A percentile compares a stretch with the other conserved stretches of the same genome.
Evolutionary conservation across 2,329 filamentous ascomycete species (phyloP).

Genomic region (Pseudogymnoascus sp.): DNA sequence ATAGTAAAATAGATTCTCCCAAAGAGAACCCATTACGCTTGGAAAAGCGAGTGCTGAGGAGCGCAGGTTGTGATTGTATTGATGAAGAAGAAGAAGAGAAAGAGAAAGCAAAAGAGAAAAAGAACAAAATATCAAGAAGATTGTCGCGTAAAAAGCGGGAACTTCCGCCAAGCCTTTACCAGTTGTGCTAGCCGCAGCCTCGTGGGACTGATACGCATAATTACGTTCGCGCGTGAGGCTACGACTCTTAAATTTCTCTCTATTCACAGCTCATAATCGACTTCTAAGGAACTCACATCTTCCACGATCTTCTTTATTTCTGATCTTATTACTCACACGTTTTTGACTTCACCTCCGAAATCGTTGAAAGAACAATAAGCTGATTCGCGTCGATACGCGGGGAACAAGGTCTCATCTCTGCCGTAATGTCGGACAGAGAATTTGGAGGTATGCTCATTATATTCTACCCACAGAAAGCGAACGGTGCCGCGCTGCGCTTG

Average conservation of each 20-base stretch:
- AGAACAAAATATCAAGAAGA: conserved; percentile 4
- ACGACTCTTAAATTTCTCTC: neutral
- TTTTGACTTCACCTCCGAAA: neutral
- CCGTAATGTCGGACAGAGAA: conserved; percentile 57
- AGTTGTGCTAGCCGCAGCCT: conserved; percentile 6
- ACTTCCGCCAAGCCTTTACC: conserved; percentile 3
- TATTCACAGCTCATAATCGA: neutral
- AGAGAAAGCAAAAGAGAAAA: neutral
- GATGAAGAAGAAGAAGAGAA: neutral
- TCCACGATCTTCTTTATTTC: neutral
- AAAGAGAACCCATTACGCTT: neutral
- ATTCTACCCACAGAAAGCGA: neutral
- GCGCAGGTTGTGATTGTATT: neutral
- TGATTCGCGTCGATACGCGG: conserved; percentile 3
- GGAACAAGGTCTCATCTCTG: conserved; percentile 8
- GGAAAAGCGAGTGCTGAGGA: neutral
- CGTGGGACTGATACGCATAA: neutral
- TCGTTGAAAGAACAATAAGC: neutral
- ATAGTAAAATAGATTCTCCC: neutral
- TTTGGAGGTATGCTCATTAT: conserved; percentile 47
- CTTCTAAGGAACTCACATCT: neutral
- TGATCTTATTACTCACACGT: neutral
- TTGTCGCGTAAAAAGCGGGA: conserved; percentile 7
- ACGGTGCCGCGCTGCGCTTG: neutral
- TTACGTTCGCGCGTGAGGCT: conserved; percentile 6